Conservation (phyloP, 2,329 filamentous ascomycete genomes). For the Fusarium sp. region DNA sequence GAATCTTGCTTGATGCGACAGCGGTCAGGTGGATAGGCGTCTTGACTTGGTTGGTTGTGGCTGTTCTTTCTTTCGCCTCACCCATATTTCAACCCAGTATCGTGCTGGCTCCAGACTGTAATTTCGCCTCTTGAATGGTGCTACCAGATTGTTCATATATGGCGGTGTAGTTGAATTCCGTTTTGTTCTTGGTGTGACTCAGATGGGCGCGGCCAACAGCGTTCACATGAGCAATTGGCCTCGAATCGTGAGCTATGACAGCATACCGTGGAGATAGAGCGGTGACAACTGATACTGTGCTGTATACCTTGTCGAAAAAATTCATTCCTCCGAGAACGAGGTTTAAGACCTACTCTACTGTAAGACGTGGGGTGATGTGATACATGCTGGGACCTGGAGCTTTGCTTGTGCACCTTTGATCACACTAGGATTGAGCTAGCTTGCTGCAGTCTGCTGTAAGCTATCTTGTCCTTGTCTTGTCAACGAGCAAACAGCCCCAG, state of each 20-base stretch:
- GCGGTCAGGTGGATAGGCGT: slow-evolving; percentile 33
- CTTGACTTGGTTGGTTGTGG: slow-evolving; percentile 37
- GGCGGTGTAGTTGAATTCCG: slow-evolving; percentile 35
- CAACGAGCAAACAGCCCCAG: slow-evolving; percentile 20
- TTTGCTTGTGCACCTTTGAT: slow-evolving; percentile 38
- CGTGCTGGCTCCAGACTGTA: slow-evolving; percentile 19
- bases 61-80: slow-evolving; percentile 26
- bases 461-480: slow-evolving; percentile 6
- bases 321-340: slow-evolving; percentile 6
- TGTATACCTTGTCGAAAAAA: slow-evolving; percentile 22
- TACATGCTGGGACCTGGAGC: slow-evolving; percentile 40
- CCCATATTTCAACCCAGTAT: slow-evolving; percentile 16
- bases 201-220: slow-evolving; percentile 23
- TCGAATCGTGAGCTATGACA: slow-evolving; percentile 29
- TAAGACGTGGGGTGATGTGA: slow-evolving; percentile 7
- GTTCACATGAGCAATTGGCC: slow-evolving; percentile 37
- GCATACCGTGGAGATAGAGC: slow-evolving; percentile 6
- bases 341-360: too few species aligned
- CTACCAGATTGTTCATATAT: slow-evolving; percentile 32
- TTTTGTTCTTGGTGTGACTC: slow-evolving; percentile 37
- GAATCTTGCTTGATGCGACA: slow-evolving; percentile 16
- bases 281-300: slow-evolving; percentile 29
- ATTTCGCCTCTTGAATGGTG: slow-evolving; percentile 34
- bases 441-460: slow-evolving; percentile 28
- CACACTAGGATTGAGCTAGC: slow-evolving; percentile 37